Percentiles rank a stretch among this genome's conserved stretches.
phyloP scores from a whole-genome alignment of 2,329 filamentous ascomycete genomes.

The Penicillium sp. region DNA sequence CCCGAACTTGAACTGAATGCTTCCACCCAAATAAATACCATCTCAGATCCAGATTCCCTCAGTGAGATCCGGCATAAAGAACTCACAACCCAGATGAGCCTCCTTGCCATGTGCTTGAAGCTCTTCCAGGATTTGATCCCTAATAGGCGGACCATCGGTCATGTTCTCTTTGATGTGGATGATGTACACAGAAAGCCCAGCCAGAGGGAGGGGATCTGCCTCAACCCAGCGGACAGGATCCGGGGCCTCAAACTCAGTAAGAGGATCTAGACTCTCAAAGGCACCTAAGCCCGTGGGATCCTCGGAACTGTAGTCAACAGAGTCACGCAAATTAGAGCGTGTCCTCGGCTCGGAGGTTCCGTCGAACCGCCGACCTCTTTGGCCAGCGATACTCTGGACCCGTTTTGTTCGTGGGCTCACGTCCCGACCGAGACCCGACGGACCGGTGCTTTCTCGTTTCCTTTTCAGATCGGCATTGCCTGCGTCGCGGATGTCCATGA shows the following conservation, averaged over 20 bases:
- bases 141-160: slow-evolving; percentile 64
- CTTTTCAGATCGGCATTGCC: slow-evolving; percentile 39
- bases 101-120: slow-evolving; percentile 65
- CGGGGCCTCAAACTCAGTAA: slow-evolving; percentile 8
- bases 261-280: neutral
- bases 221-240: slow-evolving; percentile 17
- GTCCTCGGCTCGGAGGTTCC: neutral
- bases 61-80: slow-evolving; percentile 67
- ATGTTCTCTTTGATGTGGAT: slow-evolving; percentile 93
- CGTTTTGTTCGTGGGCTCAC: slow-evolving; percentile 29
- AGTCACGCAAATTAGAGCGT: neutral
- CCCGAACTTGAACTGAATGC: neutral
- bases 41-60: slow-evolving; percentile 50
- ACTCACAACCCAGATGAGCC: slow-evolving; percentile 72
- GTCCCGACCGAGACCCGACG: slow-evolving; percentile 12
- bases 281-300: neutral
- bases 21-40: neutral
- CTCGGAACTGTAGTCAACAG: neutral
- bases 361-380: neutral
- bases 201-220: slow-evolving; percentile 51
- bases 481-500: slow-evolving; percentile 53
- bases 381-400: slow-evolving; percentile 7
- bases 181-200: slow-evolving; percentile 75
- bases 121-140: slow-evolving; percentile 68
- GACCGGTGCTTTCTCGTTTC: slow-evolving; percentile 33